phyloP scores from a whole-genome alignment of 148 eudicot species.

The Vaccinium darrowii region DNA sequence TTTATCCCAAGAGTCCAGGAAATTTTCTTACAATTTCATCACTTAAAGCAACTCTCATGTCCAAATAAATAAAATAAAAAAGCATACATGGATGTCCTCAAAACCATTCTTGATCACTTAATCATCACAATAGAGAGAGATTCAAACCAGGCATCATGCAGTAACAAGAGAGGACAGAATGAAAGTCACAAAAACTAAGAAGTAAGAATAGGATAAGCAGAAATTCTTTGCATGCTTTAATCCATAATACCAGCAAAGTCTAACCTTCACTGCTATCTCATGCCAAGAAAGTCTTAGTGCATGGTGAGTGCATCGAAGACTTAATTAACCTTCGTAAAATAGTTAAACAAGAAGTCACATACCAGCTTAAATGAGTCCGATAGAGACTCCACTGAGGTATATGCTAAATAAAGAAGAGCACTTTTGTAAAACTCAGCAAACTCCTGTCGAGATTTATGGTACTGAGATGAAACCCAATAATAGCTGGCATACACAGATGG shows the following conservation, averaged over 20 bases:
- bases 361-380: slow-evolving; percentile 94
- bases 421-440: slow-evolving; percentile 92
- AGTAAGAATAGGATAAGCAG: neutral
- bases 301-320: neutral
- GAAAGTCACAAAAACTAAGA: neutral
- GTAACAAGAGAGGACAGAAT: neutral
- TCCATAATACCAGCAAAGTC: neutral
- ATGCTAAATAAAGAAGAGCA: slow-evolving; percentile 92
- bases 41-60: neutral
- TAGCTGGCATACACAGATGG: slow-evolving; percentile 91
- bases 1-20: neutral
- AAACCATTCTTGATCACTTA: neutral
- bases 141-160: neutral
- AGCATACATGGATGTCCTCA: neutral
- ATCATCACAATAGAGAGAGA: neutral
- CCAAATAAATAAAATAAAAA: neutral
- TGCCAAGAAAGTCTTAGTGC: neutral
- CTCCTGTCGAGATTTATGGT: slow-evolving; percentile 74
- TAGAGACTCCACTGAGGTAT: slow-evolving; percentile 89
- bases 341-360: slow-evolving; percentile 15
- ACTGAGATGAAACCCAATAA: slow-evolving; percentile 91
- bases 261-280: neutral
- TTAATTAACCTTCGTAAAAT: neutral
- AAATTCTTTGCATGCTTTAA: slow-evolving; percentile 5
- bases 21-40: neutral